Evolutionary conservation across 305 asterid species (phyloP).

Genomic region (Caryopteris hybrid): DNA sequence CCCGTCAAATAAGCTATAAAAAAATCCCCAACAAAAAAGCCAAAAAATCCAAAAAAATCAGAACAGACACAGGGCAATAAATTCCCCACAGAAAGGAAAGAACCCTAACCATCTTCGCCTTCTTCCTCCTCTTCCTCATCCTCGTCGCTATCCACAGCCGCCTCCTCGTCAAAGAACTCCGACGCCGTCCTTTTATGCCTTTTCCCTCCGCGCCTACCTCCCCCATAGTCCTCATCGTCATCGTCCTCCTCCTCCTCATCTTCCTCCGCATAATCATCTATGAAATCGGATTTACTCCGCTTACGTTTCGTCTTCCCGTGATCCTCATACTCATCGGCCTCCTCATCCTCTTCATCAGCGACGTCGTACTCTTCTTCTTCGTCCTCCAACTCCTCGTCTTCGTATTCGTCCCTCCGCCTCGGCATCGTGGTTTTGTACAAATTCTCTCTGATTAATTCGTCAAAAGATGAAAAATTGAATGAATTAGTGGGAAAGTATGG

Average conservation of each 20-base stretch:
- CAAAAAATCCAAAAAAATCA: neutral
- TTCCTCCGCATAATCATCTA: constrained; percentile 65
- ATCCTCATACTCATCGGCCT: constrained; percentile 35
- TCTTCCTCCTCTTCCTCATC: constrained; percentile 74
- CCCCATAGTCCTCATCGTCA: constrained; percentile 23
- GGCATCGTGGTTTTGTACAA: constrained; percentile 26
- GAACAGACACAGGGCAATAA: neutral
- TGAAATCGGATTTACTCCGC: constrained; percentile 51
- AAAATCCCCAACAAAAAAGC: neutral
- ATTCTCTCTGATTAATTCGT: neutral
- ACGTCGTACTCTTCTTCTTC: constrained; percentile 48
- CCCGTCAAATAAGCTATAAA: neutral
- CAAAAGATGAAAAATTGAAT: neutral
- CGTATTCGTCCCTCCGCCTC: constrained; percentile 35
- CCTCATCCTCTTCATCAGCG: constrained; percentile 48
- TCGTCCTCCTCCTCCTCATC: constrained; percentile 56
- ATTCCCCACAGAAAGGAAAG: neutral
- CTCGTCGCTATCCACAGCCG: constrained; percentile 63
- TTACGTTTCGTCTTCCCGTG: constrained; percentile 51
- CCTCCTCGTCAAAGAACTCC: constrained; percentile 64
- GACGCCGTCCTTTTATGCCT: constrained; percentile 44
- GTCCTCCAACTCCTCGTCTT: constrained; percentile 33
- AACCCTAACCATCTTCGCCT: constrained; percentile 67
- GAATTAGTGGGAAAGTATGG: neutral
- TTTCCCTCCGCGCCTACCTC: constrained; percentile 28